Evolutionary conservation across 1,139 yeast species (phyloP), one percentile per base, ranked within the genome.

Genomic region (Debaryomyces nepalensis): DNA sequence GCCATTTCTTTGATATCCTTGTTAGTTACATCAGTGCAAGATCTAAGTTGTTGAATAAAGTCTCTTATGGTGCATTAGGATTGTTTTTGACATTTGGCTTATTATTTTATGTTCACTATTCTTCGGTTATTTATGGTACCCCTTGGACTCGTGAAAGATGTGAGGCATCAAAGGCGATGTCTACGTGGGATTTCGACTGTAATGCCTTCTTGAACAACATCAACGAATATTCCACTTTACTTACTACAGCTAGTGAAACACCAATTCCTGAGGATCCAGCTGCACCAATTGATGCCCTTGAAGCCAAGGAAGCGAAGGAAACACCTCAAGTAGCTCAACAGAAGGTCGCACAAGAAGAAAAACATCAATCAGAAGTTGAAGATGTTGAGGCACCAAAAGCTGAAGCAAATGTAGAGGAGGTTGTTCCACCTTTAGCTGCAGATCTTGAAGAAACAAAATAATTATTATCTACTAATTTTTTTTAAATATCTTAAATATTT

Each of bases 161-260:
- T 68, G 66, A 72, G 45, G 67, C 75, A 34, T 68, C 90, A 40
- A 82, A 82, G 66, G 69, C 82, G 54, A 53, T 87, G 19, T 59
- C 72, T 14, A 70, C 78, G 10, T 88, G 96, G 99, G 99, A 93
- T 71, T 93, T 83, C 61, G 86, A 84, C 57, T 93, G 99, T 67
- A 69, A 69, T 49, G 58, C 73, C 15, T 88, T 77, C 70, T 74
- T 73, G 42, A 58, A 54, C 8, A 52, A 50, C 20, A 48, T 58
- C 15, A 52, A 57, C 20, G 64, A 67, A 16, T 73, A 72, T 50
- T 45, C 50, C 5, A 46, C 46, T 26, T 37, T 44, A 10, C 45
- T 53, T 11, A 41, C 43, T 7, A 43, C 48, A n/a, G 40, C 45
- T 15, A 48, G 42, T 35, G 21, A 47, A 6, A 40, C 36, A 22